Base-by-base conservation (phyloP, 108 stramenopile species). In the Licmophora abbreviata region DNA sequence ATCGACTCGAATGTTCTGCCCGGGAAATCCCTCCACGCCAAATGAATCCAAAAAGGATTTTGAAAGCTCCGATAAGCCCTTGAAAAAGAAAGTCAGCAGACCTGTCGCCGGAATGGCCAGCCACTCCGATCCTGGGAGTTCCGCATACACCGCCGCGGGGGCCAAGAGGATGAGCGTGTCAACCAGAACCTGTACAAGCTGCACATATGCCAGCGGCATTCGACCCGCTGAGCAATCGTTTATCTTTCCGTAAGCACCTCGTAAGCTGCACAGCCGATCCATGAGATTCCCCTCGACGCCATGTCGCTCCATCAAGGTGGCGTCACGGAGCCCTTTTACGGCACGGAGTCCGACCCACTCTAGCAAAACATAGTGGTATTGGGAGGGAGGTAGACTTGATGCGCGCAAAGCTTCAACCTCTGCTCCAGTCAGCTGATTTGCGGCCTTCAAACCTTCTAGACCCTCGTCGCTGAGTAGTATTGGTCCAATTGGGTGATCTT, bases 121-220 rank as follows among this genome's bases (percentile, higher is more conserved):
- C n/a, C n/a, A n/a, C n/a, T n/a, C n/a, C 32, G 49, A 26, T 9
- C 74, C 74, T n/a, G n/a, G n/a, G 45, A 69, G 54, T 38, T 71
- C 56, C 14, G 61, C 33, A 35, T 71, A 73, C 9, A 80, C 52
- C 21, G 79, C 68, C 10, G 76, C 49, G 2, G 79, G 79, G 26
- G 74, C 67, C 4, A 80, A 18, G 20, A 58, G 25, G 12, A 55
- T 54, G 10, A 80, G 55, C 6, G 71, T 66, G 37, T 80, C 79
- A 0, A 80, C 79, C 21, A 80, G 41, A 22, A 76, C 69, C 29
- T 80, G 71, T 37, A 80, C 72, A 3, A 74, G 17, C 45, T 81
- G 79, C 4, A 81, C 79, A 46, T 81, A 81, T n/a, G 75, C 79
- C 64, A 81, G 50, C 7, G 79, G 79, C 79, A 81, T 81, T 10